Evolutionary conservation across 108 stramenopile species (phyloP), one percentile per base, ranked within the genome.

Genomic region (Fragilariopsis cylindrus): DNA sequence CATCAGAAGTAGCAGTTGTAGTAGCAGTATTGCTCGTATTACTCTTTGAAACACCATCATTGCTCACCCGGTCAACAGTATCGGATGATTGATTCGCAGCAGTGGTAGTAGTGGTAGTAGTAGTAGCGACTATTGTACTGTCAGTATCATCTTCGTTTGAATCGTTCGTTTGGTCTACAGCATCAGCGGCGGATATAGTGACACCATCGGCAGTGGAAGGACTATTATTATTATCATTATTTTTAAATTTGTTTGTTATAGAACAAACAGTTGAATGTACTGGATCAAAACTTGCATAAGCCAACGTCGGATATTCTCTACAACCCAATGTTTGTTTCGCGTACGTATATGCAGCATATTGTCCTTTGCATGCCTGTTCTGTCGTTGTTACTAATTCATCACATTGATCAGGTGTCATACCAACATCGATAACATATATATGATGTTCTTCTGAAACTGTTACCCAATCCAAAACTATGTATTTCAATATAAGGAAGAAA

Each of bases 281-380:
- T 4, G 82, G 77, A 3, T 52, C 46, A 11, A 82, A 58, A 65
- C 79, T 74, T 15, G 72, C 69, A 40, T 58, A n/a, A 1, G 88
- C 88, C 71, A 92, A 60, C 7, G 13, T 45, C 45, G 89, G 88
- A 60, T 75, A 81, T 66, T 92, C 91, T 40, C 88, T 84, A 75
- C 91, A 92, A 30, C 91, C 91, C 74, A 92, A 50, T 4, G 91
- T 92, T 76, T 92, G 91, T 66, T 92, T 92, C 54, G 91, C 91
- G 63, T 92, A 92, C 2, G 91, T 92, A 58, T 92, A 92, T 3
- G 84, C 82, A 9, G 88, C 82, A 58, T 85, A 89, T 46, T 83
- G 80, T 12, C 88, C 88, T 1, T 77, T 70, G 73, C 84, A 84
- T 64, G 84, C 87, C 13, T 79, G 74, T 60, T 92, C 91, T 19